Evolutionary conservation across 768 basidiomycete species (phyloP), one percentile per base, ranked within the genome.

Genomic region (Amanita subjunquillea): DNA sequence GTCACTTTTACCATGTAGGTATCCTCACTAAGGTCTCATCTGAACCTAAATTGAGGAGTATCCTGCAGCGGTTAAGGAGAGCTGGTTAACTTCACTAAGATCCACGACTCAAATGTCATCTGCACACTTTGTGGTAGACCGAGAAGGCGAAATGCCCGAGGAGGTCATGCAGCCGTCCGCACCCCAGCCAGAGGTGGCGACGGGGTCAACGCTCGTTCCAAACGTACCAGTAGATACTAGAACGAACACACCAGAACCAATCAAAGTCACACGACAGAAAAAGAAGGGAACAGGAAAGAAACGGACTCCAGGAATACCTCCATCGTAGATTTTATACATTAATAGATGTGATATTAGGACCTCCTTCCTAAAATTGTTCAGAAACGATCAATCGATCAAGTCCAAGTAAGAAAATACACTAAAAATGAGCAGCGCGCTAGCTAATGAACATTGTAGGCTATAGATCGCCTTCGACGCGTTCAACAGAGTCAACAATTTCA

Each of bases 401-500:
- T 46, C 44, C 44, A 30, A 30, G 29, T 30, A 46, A 4, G 29
- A 29, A 32, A 17, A 30, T 46, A 46, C 44, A 46, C 44, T 3
- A 46, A 32, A 34, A 46, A 10, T 46, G 22, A 37, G 17, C 30
- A 38, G 23, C 15, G 23, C 15, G 22, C 13, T 48, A 25, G 25
- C 27, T 50, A 25, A 29, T 13, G 34, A 39, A 10, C n/a, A 12
- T 13, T 37, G 9, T 51, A 23, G 40, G 30, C 72, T 68, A 82
- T 67, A 73, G 76, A 41, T 83, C 82, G 25, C 91, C 90, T 56
- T 90, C 88, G 37, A 92, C 88, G 57, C 86, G 88, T 63, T 93
- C 90, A 15, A 93, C 90, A 12, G 89, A 91, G 64, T 93, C 90
- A 22, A 92, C 89, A 57, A 93, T 91, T 69, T 96, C 94, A 62